Percentiles rank a stretch among this genome's conserved stretches.
Evolutionary conservation across 1,284 basidiomycete genomes (phyloP).

Genomic region (Vanrija sp.): DNA sequence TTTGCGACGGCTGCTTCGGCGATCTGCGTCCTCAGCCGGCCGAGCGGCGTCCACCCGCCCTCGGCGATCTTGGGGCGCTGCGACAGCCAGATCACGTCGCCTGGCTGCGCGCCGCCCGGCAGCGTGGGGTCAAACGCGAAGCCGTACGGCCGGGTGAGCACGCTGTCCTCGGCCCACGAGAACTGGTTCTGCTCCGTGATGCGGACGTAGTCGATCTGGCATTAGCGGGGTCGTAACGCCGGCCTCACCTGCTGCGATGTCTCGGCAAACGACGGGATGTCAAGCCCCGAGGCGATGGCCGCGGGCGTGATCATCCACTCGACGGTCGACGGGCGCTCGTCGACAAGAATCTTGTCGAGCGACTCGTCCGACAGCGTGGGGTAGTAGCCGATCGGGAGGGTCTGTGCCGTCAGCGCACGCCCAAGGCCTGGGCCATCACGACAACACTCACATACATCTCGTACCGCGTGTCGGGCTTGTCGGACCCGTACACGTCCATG

Average conservation of each 20-base stretch:
- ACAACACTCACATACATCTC: slow-evolving; percentile 63
- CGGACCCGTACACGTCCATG: slow-evolving; percentile 86
- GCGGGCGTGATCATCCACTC: slow-evolving; percentile 48
- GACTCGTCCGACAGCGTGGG: slow-evolving; percentile 42
- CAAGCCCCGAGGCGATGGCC: slow-evolving; percentile 29
- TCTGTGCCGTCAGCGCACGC: slow-evolving; percentile 17
- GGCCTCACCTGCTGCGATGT: slow-evolving; percentile 36
- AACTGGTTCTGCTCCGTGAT: slow-evolving; percentile 41
- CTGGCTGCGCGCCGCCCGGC: slow-evolving; percentile 45
- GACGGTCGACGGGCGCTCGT: slow-evolving; percentile 42
- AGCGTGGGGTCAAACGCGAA: slow-evolving; percentile 33
- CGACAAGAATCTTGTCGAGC: slow-evolving; percentile 45
- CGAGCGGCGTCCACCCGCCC: slow-evolving; percentile 81
- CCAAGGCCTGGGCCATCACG: slow-evolving; percentile 11
- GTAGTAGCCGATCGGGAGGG: slow-evolving; percentile 49
- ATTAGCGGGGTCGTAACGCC: neutral
- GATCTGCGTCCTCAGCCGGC: slow-evolving; percentile 63
- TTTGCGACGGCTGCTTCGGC: slow-evolving; percentile 63
- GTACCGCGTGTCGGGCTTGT: slow-evolving; percentile 91
- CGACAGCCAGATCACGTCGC: slow-evolving; percentile 56
- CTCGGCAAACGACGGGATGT: slow-evolving; percentile 29
- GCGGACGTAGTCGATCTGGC: slow-evolving; percentile 39
- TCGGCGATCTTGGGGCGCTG: slow-evolving; percentile 53
- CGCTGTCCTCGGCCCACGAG: slow-evolving; percentile 39
- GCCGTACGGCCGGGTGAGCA: slow-evolving; percentile 35